phyloP scores from a whole-genome alignment of 2,329 filamentous ascomycete species.

The Pseudocercospora pini-densiflorae region DNA sequence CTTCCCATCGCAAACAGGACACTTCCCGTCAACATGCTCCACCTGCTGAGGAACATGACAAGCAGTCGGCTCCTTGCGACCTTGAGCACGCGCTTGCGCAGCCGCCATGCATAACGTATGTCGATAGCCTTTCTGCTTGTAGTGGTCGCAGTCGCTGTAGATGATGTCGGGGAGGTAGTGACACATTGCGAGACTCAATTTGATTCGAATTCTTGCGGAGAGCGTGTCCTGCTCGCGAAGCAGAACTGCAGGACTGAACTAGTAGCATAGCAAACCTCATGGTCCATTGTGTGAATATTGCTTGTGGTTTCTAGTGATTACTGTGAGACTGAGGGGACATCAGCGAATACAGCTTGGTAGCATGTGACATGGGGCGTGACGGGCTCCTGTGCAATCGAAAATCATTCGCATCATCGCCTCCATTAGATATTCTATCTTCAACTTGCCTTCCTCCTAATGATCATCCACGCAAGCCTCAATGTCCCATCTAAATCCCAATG shows the following conservation, averaged over 20 bases:
- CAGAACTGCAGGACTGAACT: background rate
- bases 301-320: background rate
- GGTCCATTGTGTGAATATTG: background rate
- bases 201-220: background rate
- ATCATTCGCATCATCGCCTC: background rate
- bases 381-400: background rate
- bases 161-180: slow-evolving; percentile 9
- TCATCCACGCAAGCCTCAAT: background rate
- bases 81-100: slow-evolving; percentile 3
- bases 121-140: slow-evolving; percentile 3
- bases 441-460: background rate
- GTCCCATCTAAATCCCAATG: background rate
- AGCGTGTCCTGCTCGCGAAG: background rate
- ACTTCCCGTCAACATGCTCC: background rate
- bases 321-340: background rate
- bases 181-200: background rate
- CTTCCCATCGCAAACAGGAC: background rate
- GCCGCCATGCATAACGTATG: slow-evolving; percentile 9
- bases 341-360: background rate
- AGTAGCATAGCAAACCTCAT: background rate
- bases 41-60: slow-evolving; percentile 5
- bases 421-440: background rate
- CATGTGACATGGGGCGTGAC: background rate
- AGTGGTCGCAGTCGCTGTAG: slow-evolving; percentile 5
- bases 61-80: background rate